Evolutionary conservation across 179 eudicot species (phyloP), one percentile per base, ranked within the genome.

Genomic region (Beta lomatogona): DNA sequence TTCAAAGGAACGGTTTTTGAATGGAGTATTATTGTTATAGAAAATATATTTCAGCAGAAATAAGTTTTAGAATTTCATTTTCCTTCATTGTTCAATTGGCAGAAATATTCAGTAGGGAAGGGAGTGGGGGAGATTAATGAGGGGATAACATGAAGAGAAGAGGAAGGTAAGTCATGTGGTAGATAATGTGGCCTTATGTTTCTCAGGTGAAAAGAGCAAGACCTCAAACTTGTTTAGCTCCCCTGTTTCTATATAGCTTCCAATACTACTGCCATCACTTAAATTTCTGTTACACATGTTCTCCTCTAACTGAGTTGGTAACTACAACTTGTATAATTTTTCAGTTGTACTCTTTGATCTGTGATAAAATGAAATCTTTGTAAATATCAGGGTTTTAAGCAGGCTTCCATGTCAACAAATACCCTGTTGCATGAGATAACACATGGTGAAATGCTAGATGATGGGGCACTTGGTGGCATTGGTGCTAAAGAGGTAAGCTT

Each of bases 401-500:
- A 50, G 63, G 72, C 70, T 18, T 80, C 73, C 28, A 1, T 25
- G 80, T 4, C 80, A 10, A 64, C 58, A 31, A 25, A 65, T 22
- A 28, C 22, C 50, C 72, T 52, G n/a, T 48, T 64, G 60, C 53
- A 65, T 77, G 80, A 45, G 14, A 53, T 4, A 77, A 77, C 41
- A 16, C 64, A 54, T 15, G 59, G 18, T 65, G 72, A 77, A 77
- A 15, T 54, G 54, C 3, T 50, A 25, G 45, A 77, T 60, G 58
- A 61, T 67, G 63, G 48, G 74, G 65, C 6, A 4, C 58, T 28
- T 28, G 31, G 31, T 28, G 31, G 31, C 31, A 28, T 54, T 67
- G 64, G 15, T 52, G 48, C 31, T 68, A 68, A 68, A 52, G n/a
- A 66, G 16, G 80, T 77, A 22, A 77, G 65, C 36, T 71, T 45